Evolutionary conservation across 2,329 filamentous ascomycete species (phyloP).

Genomic region (Claviceps paspali): DNA sequence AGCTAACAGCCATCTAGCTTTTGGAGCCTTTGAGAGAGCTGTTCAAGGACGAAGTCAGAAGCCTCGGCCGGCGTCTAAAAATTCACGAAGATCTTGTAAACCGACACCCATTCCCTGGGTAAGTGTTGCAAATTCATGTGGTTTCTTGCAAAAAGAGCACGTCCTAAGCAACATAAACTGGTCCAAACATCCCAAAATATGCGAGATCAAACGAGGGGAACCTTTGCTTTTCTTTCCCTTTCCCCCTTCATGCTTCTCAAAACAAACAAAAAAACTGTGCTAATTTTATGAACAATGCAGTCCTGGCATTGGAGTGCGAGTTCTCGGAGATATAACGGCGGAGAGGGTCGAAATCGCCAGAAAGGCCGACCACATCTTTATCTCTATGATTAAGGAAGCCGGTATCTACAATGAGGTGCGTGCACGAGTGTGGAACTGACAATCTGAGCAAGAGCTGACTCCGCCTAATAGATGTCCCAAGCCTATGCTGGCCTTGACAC

Average conservation of each 20-base stretch:
- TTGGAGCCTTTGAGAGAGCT: conserved; percentile 39
- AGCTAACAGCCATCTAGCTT: conserved; percentile 34
- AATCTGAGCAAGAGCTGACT: conserved; percentile 5
- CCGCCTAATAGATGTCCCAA: conserved; percentile 10
- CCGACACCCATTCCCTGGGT: conserved; percentile 10
- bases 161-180: neutral
- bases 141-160: neutral
- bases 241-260: neutral
- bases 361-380: conserved; percentile 67
- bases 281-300: conserved; percentile 23
- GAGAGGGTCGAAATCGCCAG: conserved; percentile 66
- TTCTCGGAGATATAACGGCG: conserved; percentile 70
- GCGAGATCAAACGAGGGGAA: no score
- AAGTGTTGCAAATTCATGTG: neutral
- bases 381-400: conserved; percentile 55
- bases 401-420: conserved; percentile 50
- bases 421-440: neutral
- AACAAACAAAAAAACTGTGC: no score
- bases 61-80: conserved; percentile 15
- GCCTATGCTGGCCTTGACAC: conserved; percentile 14
- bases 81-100: conserved; percentile 19
- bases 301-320: conserved; percentile 52
- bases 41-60: conserved; percentile 47
- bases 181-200: neutral
- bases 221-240: neutral